phyloP scores from a whole-genome alignment of 768 basidiomycete genomes.

The Rhizopogon vesiculosus region DNA sequence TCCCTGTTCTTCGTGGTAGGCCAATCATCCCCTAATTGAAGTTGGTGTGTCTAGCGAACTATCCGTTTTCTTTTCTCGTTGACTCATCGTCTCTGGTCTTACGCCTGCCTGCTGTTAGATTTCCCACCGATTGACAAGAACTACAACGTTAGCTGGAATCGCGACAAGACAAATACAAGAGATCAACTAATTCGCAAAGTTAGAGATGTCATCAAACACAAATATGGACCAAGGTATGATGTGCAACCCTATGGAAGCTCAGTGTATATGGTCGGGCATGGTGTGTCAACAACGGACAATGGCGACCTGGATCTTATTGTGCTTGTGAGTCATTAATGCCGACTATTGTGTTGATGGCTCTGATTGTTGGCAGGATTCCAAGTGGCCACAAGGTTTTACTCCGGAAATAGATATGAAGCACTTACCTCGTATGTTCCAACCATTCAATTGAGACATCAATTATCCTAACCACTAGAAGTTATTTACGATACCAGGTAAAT shows the following conservation, averaged over 20 bases:
- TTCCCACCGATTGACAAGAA: background rate
- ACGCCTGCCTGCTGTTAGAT: background rate
- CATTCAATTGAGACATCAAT: background rate
- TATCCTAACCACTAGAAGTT: slow-evolving; percentile 9
- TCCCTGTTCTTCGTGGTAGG: background rate
- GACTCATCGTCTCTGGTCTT: no score
- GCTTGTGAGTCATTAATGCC: slow-evolving; percentile 31
- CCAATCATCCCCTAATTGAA: background rate
- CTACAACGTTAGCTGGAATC: no score
- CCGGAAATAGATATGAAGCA: slow-evolving; percentile 17
- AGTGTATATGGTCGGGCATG: slow-evolving; percentile 31
- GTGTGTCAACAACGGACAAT: background rate
- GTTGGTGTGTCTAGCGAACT: background rate
- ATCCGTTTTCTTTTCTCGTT: background rate
- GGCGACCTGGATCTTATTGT: slow-evolving; percentile 52
- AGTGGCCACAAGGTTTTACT: slow-evolving; percentile 22
- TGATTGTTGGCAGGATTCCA: slow-evolving; percentile 26
- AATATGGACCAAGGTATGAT: slow-evolving; percentile 29
- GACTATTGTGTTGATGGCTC: background rate
- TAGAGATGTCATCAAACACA: slow-evolving; percentile 14
- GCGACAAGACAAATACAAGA: background rate
- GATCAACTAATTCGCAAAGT: background rate
- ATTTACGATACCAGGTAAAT: slow-evolving; percentile 27
- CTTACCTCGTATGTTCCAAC: slow-evolving; percentile 24
- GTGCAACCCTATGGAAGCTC: slow-evolving; percentile 47